Conservation (phyloP, 2,329 filamentous ascomycete species). For the Didymella pomorum region DNA sequence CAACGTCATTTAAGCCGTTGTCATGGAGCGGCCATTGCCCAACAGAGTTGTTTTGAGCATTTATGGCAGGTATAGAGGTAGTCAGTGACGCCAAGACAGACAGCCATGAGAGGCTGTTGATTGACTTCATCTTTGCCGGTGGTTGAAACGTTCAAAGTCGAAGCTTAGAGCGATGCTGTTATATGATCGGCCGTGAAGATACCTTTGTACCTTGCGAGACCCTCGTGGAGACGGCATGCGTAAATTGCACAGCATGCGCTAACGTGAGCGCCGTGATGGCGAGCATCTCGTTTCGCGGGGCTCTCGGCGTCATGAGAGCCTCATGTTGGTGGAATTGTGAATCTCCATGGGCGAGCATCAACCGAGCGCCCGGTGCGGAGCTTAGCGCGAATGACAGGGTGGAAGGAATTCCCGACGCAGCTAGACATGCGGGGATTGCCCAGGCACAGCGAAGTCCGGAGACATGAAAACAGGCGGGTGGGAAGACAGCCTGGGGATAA, state of each 20-base stretch:
- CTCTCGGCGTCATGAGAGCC: slow-evolving; percentile 13
- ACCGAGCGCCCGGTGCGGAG: slow-evolving; percentile 13
- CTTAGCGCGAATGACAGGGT: slow-evolving; percentile 17
- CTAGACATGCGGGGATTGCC: slow-evolving; percentile 16
- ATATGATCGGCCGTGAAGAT: slow-evolving; percentile 23
- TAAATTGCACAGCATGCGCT: slow-evolving; percentile 27
- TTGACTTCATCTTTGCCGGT: slow-evolving; percentile 31
- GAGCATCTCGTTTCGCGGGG: slow-evolving; percentile 19
- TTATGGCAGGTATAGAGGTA: slow-evolving; percentile 23
- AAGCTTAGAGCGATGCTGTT: slow-evolving; percentile 27
- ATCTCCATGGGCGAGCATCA: slow-evolving; percentile 21
- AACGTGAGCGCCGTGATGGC: slow-evolving; percentile 18
- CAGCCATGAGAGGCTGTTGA: slow-evolving; percentile 34
- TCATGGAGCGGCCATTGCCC: slow-evolving; percentile 59
- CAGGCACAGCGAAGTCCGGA: slow-evolving; percentile 15
- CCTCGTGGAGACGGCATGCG: slow-evolving; percentile 18
- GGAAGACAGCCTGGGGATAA: slow-evolving; percentile 18
- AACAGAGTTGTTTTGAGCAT: slow-evolving; percentile 36
- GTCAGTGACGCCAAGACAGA: slow-evolving; percentile 32
- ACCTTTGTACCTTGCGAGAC: slow-evolving; percentile 23
- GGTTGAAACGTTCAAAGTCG: slow-evolving; percentile 22
- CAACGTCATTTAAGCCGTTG: slow-evolving; percentile 57
- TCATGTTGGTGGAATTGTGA: slow-evolving; percentile 29
- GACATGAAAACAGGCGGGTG: slow-evolving; percentile 16
- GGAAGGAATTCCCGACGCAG: slow-evolving; percentile 15